Evolutionary conservation across 1,284 basidiomycete species (phyloP), one percentile per base, ranked within the genome.

Genomic region (Ceratobasidium sp.): DNA sequence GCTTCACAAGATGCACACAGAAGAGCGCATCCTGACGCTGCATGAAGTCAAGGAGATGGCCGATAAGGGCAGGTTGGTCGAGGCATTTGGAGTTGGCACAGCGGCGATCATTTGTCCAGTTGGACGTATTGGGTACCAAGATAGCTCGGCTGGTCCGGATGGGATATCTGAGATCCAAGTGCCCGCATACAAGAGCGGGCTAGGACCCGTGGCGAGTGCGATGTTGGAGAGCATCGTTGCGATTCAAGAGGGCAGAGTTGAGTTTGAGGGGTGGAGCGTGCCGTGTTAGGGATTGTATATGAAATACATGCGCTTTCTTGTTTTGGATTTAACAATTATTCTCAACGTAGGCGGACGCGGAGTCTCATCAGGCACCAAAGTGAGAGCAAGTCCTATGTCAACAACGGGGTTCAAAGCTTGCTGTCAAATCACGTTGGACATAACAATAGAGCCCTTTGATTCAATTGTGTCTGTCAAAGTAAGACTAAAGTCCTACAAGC

Each of bases 41-140:
- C 55, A 81, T 0, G 89, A 95, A 73, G 79, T 96, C 54, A 78
- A 81, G 14, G 77, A 79, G 5, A 87, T 85, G 77, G 81, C 83
- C 0, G 76, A 82, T 0, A 78, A 83, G 9, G 91, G 89, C 18
- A 83, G 80, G 16, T 80, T 95, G 43, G 66, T 83, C 57, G 87
- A 88, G 78, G 84, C 87, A 74, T 86, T 86, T 75, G 83, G 86
- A 70, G 82, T 83, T 79, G 93, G 95, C 21, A 99, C 96, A 1
- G 96, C 96, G 0, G 95, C 94, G 18, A 88, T 95, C 54, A 91
- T 96, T 76, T 91, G 89, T 67, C 89, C 93, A 1, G 91, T 96
- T 9, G 87, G 94, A 80, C 88, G 84, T 78, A 94, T 96, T 79
- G 96, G 96, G 9, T 98, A 98, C 84, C 79, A 91, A 73, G 96